Base-by-base conservation (phyloP, 2,329 filamentous ascomycete genomes). In the Pseudocercospora fuligena region DNA sequence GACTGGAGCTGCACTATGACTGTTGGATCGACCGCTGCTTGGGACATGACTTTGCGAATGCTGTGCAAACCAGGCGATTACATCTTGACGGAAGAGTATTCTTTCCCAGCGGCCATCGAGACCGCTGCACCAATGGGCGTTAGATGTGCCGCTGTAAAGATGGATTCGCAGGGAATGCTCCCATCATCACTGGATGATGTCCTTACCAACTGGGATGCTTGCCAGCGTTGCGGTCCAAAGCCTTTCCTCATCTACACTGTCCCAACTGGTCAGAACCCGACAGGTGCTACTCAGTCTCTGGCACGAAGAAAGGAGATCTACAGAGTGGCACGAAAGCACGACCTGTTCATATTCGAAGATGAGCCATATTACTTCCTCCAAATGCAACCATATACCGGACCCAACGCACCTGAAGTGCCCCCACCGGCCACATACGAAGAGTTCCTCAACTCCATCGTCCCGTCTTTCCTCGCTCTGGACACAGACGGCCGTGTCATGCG, bases 321-420 rank as follows among this genome's bases (percentile, higher is more conserved):
- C 80, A 83, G 83, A 40, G 86, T 97, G 14, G 91, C 90, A 33
- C 90, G 90, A 77, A 93, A 92, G 81, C 92, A 97, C 79, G 92
- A 97, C 76, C 75, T 97, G 47, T 91, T 88, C 81, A 94, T 97
- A 76, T 82, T 97, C 72, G 94, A 97, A 81, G 94, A 97, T 77
- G 94, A 97, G 78, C 94, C 94, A 1, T 97, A 97, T 82, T 97
- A 96, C 81, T 97, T 94, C 82, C 84, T 97, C 40, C 94, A 97
- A 80, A 92, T 93, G 90, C 88, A 92, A 73, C 88, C 90, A 0
- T 94, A 93, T 80, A 85, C 85, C 1, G 85, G 87, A 14, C 80
- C 83, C 33, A 78, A 84, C 69, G 79, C 83, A 16, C 78, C 85
- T 0, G 79, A 83, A 1, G 80, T 83, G 3, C 85, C 87, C 6